These are phyloP conservation scores for Kodamaea suecica DNA, from an alignment of 1,139 yeast species.

Conservation along the genomic window DNA sequence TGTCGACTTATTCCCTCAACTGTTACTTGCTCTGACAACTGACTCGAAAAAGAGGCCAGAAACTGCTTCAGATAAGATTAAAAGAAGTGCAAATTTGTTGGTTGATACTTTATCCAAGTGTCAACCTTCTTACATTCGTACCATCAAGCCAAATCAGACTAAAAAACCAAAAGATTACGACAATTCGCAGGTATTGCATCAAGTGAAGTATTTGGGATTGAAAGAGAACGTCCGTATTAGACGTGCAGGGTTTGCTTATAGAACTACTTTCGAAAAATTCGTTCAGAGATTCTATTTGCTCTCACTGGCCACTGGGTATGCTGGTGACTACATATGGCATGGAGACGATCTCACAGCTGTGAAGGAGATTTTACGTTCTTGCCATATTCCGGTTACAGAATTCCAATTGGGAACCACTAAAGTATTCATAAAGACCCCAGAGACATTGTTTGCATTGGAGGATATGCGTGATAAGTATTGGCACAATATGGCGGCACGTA, in stretches of 20 bases:
- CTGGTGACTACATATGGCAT: constrained; percentile 95
- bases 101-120: constrained; percentile 88
- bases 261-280: constrained; percentile 95
- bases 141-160: constrained; percentile 95
- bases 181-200: constrained; percentile 86
- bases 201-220: constrained; percentile 91
- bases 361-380: constrained; percentile 69
- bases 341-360: constrained; percentile 88
- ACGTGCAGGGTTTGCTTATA: constrained; percentile 98
- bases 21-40: constrained; percentile 52
- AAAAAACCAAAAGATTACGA: constrained; percentile 90
- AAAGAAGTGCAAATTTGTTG: constrained; percentile 82
- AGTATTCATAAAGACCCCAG: constrained; percentile 95
- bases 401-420: constrained; percentile 93
- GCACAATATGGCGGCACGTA: constrained; percentile 97
- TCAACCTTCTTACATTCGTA: constrained; percentile 94
- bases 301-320: constrained; percentile 89
- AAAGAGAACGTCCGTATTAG: constrained; percentile 96
- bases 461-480: constrained; percentile 96
- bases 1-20: constrained; percentile 70
- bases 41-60: constrained; percentile 85
- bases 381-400: constrained; percentile 77
- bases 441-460: constrained; percentile 91
- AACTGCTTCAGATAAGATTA: constrained; percentile 96
- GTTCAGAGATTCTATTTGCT: constrained; percentile 93